Percentiles rank a stretch among this genome's conserved stretches.
These are phyloP conservation scores for Nothophytophthora sp. DNA, from an alignment of 352 stramenopile species.

Conservation along the genomic window DNA sequence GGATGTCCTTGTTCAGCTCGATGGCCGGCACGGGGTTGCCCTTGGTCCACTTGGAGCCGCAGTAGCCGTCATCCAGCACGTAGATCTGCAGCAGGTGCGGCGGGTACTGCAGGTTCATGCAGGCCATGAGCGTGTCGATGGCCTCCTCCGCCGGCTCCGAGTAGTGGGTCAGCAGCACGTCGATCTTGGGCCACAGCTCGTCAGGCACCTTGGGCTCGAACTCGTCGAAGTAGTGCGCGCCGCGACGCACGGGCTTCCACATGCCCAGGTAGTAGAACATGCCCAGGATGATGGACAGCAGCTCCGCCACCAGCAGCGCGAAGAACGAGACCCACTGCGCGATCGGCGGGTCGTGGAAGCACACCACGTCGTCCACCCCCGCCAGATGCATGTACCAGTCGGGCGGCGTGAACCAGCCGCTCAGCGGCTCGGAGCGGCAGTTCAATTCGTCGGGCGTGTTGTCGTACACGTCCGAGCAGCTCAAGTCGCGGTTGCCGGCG, in stretches of 20 bases:
- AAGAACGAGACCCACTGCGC: slow-evolving; percentile 76
- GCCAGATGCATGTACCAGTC: slow-evolving; percentile 68
- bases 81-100: slow-evolving; percentile 69
- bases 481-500: too few species aligned
- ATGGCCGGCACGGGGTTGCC: slow-evolving; percentile 54
- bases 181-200: slow-evolving; percentile 77
- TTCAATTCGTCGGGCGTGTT: slow-evolving; percentile 39
- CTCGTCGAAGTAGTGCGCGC: slow-evolving; percentile 62
- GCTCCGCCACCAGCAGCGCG: slow-evolving; percentile 69
- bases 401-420: slow-evolving; percentile 69
- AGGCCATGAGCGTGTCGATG: slow-evolving; percentile 73
- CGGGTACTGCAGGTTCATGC: slow-evolving; percentile 78
- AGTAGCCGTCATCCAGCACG: slow-evolving; percentile 80
- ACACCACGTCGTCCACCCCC: slow-evolving; percentile 58
- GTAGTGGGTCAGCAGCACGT: slow-evolving; percentile 81
- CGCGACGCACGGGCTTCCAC: slow-evolving; percentile 77
- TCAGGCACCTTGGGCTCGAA: slow-evolving; percentile 73
- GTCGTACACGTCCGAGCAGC: slow-evolving; percentile 60
- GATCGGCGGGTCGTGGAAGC: slow-evolving; percentile 60
- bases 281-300: slow-evolving; percentile 71
- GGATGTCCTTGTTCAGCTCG: slow-evolving; percentile 62
- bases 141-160: slow-evolving; percentile 75
- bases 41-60: slow-evolving; percentile 64
- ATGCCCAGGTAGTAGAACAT: slow-evolving; percentile 79
- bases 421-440: slow-evolving; percentile 65